Percentiles rank a stretch among this genome's conserved stretches.
Evolutionary conservation across 2,329 filamentous ascomycete species (phyloP).

Genomic region (Diaporthe citri): DNA sequence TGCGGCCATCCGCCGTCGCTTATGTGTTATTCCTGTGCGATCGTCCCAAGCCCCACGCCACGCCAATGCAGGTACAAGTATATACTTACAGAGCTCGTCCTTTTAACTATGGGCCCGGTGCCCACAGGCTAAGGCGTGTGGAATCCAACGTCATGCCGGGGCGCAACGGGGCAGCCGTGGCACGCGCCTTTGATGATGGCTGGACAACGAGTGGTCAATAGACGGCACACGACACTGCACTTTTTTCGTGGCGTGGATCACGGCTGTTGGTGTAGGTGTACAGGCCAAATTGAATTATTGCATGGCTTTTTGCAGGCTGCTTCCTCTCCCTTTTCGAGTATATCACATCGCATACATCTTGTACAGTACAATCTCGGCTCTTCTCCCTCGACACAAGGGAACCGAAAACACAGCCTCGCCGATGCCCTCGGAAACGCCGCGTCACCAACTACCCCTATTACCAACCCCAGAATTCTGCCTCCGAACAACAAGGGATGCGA

Average conservation of each 20-base stretch:
- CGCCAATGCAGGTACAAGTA: slow-evolving; percentile 28
- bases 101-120: slow-evolving; percentile 6
- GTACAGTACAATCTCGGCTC: slow-evolving; percentile 33
- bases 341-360: slow-evolving; percentile 19
- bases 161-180: slow-evolving; percentile 1
- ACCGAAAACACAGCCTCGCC: slow-evolving; percentile 25
- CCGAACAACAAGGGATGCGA: background rate
- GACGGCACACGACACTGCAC: background rate
- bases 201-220: background rate
- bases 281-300: slow-evolving; percentile 1
- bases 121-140: background rate
- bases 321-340: background rate
- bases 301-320: slow-evolving; percentile 20
- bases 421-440: slow-evolving; percentile 36
- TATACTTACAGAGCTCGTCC: slow-evolving; percentile 5
- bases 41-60: slow-evolving; percentile 27
- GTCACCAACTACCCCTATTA: slow-evolving; percentile 26
- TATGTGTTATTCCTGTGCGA: slow-evolving; percentile 27
- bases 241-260: background rate
- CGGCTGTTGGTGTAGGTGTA: background rate
- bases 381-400: slow-evolving; percentile 11
- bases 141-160: slow-evolving; percentile 17
- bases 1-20: slow-evolving; percentile 26
- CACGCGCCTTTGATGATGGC: background rate
- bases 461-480: slow-evolving; percentile 12